phyloP scores from a whole-genome alignment of 768 basidiomycete genomes.

The Leucocoprinus leucothites region DNA sequence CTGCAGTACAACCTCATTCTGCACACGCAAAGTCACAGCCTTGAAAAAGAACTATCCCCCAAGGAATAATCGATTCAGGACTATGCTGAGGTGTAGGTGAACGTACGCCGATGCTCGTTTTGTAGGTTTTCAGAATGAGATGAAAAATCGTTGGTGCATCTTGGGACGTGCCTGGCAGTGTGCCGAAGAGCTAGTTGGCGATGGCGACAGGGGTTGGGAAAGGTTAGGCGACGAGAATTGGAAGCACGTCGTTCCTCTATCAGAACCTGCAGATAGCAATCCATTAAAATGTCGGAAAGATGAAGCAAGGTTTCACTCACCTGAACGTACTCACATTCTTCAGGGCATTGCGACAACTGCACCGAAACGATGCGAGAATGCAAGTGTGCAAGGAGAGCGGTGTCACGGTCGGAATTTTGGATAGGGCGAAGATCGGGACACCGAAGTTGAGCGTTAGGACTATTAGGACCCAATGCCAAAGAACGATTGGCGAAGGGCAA shows the following conservation, averaged over 20 bases:
- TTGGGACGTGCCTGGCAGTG: constrained; percentile 57
- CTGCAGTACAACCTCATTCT: constrained; percentile 59
- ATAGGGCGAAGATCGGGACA: constrained; percentile 65
- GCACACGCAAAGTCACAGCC: constrained; percentile 71
- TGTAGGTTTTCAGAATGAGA: constrained; percentile 85
- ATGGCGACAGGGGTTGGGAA: constrained; percentile 79
- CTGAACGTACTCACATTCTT: constrained; percentile 79
- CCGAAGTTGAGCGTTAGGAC: constrained; percentile 34
- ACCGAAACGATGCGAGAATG: constrained; percentile 66
- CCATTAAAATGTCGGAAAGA: too few relatives aligned
- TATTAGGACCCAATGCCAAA: too few relatives aligned
- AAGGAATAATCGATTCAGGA: constrained; percentile 74
- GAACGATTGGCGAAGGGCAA: constrained; percentile 64
- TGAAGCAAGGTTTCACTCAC: constrained; percentile 31
- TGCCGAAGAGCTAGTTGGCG: constrained; percentile 65
- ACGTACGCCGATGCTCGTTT: constrained; percentile 72
- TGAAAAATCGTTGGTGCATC: constrained; percentile 85
- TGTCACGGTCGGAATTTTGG: constrained; percentile 62
- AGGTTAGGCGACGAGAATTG: constrained; percentile 53
- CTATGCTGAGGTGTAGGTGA: constrained; percentile 74
- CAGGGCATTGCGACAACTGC: constrained; percentile 71
- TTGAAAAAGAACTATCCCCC: constrained; percentile 83
- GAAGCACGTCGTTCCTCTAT: constrained; percentile 57
- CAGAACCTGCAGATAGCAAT: constrained; percentile 56
- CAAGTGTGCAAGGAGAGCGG: constrained; percentile 67